Evolutionary conservation across 2,329 filamentous ascomycete genomes (phyloP).

Genomic region (Phaeoacremonium minimum): DNA sequence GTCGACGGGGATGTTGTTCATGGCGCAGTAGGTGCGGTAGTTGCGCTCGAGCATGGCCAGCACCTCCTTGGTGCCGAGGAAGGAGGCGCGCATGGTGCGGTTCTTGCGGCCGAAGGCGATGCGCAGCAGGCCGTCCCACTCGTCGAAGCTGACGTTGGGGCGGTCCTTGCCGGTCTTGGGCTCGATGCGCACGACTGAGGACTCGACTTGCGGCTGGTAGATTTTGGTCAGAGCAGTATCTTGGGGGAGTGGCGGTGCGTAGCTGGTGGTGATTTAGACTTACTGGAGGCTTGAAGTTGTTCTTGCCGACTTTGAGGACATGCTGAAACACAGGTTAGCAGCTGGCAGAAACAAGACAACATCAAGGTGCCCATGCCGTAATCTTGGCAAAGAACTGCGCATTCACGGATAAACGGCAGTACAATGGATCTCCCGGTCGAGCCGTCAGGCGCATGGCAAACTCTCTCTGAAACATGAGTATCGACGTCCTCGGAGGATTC

Average conservation of each 20-base stretch:
- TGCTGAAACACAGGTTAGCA: too few species aligned
- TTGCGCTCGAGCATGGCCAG: conserved; percentile 81
- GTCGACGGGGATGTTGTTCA: conserved; percentile 76
- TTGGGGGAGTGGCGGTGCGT: too few species aligned
- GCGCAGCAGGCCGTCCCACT: conserved; percentile 87
- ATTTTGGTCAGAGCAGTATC: too few species aligned
- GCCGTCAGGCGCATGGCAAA: conserved; percentile 89
- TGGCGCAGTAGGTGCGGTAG: conserved; percentile 84
- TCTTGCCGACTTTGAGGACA: conserved; percentile 91
- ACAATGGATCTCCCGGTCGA: conserved; percentile 80
- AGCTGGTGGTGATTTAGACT: too few species aligned
- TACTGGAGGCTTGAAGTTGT: conserved; percentile 97
- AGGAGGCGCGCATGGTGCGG: conserved; percentile 79
- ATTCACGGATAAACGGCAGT: conserved; percentile 87
- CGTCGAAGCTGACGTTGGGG: conserved; percentile 86
- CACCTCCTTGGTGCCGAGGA: conserved; percentile 75
- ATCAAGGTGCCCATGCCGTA: too few species aligned
- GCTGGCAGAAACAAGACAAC: too few species aligned
- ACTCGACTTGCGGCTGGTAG: conserved; percentile 88
- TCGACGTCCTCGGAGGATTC: conserved; percentile 75
- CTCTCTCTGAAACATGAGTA: conserved; percentile 96
- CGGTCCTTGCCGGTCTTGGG: conserved; percentile 73
- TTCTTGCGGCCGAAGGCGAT: conserved; percentile 85
- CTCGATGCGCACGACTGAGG: conserved; percentile 82
- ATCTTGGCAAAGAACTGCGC: conserved; percentile 78